Base-by-base conservation (phyloP, 192 early-diverging fungal genomes). In the Powellomyces hirtus region DNA sequence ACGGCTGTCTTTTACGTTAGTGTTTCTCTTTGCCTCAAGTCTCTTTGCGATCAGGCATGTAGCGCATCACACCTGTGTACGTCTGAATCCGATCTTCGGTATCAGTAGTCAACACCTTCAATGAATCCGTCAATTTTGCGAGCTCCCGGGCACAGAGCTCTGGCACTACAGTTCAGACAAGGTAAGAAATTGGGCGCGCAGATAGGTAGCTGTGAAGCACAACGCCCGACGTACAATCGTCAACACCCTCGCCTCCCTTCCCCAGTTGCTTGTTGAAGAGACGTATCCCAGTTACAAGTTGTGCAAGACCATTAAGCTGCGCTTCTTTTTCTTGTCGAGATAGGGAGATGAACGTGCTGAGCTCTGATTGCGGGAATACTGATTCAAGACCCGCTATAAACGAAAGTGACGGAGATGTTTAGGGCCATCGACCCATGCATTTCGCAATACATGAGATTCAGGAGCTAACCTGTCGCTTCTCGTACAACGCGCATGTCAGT, bases 251-350 rank as follows among this genome's bases (percentile, higher is more conserved):
- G 0, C 85, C 83, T 24, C 83, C 85, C 66, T 87, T 87, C 30
- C 81, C 81, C 11, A 87, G 66, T 24, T 82, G 75, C 68, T 81
- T 81, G 66, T 87, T 87, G 68, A 87, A 87, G 13, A 87, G 66
- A 14, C 85, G 57, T 45, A 87, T 87, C 13, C 85, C 85, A 20
- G 81, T 80, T 1, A 85, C 85, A 18, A 87, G 75, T 42, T 87
- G 80, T 2, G 81, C 63, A 1, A 87, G 70, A 37, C 85, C 85
- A 58, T 81, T 82, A 24, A 87, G 73, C 65, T 87, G 85, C 4
- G 81, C 72, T 61, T 87, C 85, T 51, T 87, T 87, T 29, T 83
- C 85, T 56, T 55, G 52, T 7, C 81, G 64, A 18, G 79, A 64
- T 1, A 87, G 75, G 11, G 72, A 74, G 27, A 85, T 77, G 72